phyloP scores from a whole-genome alignment of 2,329 filamentous ascomycete genomes.

The Aspergillus pseudonomiae region DNA sequence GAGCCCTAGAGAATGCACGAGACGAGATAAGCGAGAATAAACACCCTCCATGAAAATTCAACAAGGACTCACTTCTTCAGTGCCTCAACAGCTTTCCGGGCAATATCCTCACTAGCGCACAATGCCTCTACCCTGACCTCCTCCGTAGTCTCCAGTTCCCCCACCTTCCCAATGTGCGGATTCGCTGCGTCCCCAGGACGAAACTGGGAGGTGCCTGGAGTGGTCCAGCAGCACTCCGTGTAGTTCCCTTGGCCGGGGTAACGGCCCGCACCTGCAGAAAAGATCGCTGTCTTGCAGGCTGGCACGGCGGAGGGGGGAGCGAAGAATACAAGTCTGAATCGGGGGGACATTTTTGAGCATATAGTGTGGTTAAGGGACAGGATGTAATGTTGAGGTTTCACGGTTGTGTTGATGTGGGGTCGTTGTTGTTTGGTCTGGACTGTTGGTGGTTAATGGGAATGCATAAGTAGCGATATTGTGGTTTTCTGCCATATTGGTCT shows the following conservation, averaged over 20 bases:
- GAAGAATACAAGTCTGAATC: slow-evolving; percentile 16
- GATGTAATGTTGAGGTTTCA: too few species aligned
- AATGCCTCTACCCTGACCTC: slow-evolving; percentile 22
- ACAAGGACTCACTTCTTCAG: slow-evolving; percentile 17
- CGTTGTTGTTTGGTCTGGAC: too few species aligned
- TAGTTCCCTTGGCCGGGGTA: slow-evolving; percentile 21
- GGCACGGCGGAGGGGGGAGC: slow-evolving; percentile 15
- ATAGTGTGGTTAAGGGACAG: too few species aligned
- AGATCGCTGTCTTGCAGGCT: slow-evolving; percentile 20
- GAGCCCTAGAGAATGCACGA: not conserved
- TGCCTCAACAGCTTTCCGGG: slow-evolving; percentile 18
- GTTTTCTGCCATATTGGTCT: not conserved
- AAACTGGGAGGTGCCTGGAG: slow-evolving; percentile 16
- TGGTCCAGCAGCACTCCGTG: slow-evolving; percentile 22
- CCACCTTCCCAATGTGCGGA: slow-evolving; percentile 16
- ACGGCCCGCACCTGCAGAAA: slow-evolving; percentile 20
- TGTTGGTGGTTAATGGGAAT: too few species aligned
- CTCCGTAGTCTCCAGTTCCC: slow-evolving; percentile 15
- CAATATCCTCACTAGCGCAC: slow-evolving; percentile 17
- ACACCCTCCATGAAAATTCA: too few species aligned
- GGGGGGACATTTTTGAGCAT: not conserved
- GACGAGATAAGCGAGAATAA: not conserved
- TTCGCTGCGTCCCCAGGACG: slow-evolving; percentile 17
- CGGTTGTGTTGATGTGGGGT: too few species aligned
- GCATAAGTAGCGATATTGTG: not conserved